Base-by-base conservation (phyloP, 2,329 filamentous ascomycete species). In the Talaromyces sp. region DNA sequence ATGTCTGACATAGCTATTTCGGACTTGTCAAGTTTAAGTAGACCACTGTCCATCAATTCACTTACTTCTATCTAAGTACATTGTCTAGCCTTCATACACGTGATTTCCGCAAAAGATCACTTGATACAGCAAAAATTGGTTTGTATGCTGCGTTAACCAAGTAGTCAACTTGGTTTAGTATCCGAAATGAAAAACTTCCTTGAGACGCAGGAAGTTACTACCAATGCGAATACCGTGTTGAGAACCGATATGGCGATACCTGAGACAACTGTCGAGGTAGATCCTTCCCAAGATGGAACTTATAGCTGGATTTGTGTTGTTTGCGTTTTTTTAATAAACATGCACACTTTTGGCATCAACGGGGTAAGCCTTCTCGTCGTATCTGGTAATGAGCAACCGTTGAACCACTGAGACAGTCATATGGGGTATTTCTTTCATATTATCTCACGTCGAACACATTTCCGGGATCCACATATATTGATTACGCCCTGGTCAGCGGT, bases 321-420 rank as follows among this genome's bases (percentile, higher is more conserved):
- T 3, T 82, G 80, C 49, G 79, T 83, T 67, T 82, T 83, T 60
- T 75, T 86, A 67, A 83, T 90, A 64, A 90, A 90, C 72, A 86
- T 83, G 9, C 89, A 92, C 72, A 91, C 89, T 1, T 92, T 89
- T 90, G 90, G 90, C 7, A 79, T 92, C 67, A 92, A 92, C 73
- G 87, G 85, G 63, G 84, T 86, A 69, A 66, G 83, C 45, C 22
- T 49, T 49, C 33, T 22, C 31, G 7, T 49, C 45, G 8, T 14
- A 49, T 39, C 41, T 62, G 33, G 45, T 49, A 19, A 41, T 16
- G 27, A 49, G 31, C n/a, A 56, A 19, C 14, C 19, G 16, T 33
- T 56, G 19, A 56, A 19, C 19, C 22, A 37, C 52, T 35, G 24
- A 35, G 45, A 49, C 45, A 80, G 78, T 76, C 79, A 50, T 83